phyloP scores from a whole-genome alignment of 2,329 filamentous ascomycete species.

The Xylaria sp. region DNA sequence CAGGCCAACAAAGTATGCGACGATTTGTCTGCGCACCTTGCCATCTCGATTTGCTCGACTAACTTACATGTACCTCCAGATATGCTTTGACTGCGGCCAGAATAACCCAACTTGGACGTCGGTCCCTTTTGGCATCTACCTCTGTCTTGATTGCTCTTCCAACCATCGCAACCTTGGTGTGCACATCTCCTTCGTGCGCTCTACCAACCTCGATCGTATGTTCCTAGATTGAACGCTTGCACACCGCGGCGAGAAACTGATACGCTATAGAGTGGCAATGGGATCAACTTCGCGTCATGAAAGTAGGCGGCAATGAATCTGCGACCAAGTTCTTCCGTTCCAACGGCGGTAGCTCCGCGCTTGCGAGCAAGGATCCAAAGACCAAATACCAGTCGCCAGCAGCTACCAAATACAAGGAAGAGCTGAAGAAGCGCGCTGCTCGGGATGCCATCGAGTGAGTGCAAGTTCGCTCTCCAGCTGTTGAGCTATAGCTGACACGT shows the following conservation, averaged over 20 bases:
- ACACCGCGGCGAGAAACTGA: slow-evolving; percentile 45
- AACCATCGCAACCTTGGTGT: slow-evolving; percentile 98
- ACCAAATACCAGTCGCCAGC: slow-evolving; percentile 94
- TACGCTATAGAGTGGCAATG: slow-evolving; percentile 86
- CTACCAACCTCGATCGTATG: slow-evolving; percentile 97
- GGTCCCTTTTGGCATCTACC: slow-evolving; percentile 95
- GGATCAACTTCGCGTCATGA: slow-evolving; percentile 97
- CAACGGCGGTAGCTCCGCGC: slow-evolving; percentile 91
- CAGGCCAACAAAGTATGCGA: slow-evolving; percentile 86
- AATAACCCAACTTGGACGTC: slow-evolving; percentile 99
- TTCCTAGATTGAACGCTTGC: too few relatives aligned
- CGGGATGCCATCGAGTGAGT: slow-evolving; percentile 85
- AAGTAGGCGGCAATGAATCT: slow-evolving; percentile 97
- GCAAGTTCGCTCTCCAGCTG: slow-evolving; percentile 32
- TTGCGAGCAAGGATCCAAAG: slow-evolving; percentile 96
- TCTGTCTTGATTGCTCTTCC: slow-evolving; percentile 96
- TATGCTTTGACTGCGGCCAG: slow-evolving; percentile 97
- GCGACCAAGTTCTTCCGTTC: slow-evolving; percentile 98
- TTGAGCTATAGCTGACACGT: slow-evolving; percentile 10
- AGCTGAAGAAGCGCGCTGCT: slow-evolving; percentile 86
- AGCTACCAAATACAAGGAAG: slow-evolving; percentile 98
- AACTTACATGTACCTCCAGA: slow-evolving; percentile 53
- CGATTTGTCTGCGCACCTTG: slow-evolving; percentile 15
- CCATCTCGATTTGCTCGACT: neutral
- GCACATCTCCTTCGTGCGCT: slow-evolving; percentile 98